phyloP scores from a whole-genome alignment of 371 early-diverging fungal species.

The Mortierella sp. region DNA sequence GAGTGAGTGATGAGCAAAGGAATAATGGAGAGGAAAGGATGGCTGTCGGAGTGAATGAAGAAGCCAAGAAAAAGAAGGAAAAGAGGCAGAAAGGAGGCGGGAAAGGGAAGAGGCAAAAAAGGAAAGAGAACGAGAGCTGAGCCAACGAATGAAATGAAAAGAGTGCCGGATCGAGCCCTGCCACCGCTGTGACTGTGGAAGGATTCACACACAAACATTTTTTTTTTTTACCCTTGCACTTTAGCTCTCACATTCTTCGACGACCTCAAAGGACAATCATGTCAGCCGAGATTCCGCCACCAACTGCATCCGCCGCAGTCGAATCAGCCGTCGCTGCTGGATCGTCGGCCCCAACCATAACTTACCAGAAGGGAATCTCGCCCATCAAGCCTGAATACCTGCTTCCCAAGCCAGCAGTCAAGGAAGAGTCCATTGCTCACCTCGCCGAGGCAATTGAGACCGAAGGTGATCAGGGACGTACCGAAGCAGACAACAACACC shows the following conservation, averaged over 20 bases:
- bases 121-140: background rate
- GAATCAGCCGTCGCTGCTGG: constrained; percentile 2
- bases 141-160: background rate
- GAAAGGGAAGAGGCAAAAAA: background rate
- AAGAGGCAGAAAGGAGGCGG: background rate
- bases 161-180: background rate
- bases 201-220: background rate
- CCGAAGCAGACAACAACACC: constrained; percentile 9
- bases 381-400: constrained; percentile 50
- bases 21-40: background rate
- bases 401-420: constrained; percentile 16
- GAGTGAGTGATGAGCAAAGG: background rate
- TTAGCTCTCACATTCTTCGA: background rate
- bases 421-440: constrained; percentile 37
- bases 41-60: background rate
- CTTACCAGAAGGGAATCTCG: constrained; percentile 26
- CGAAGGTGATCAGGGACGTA: constrained; percentile 42
- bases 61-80: background rate
- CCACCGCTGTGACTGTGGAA: background rate
- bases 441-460: constrained; percentile 46
- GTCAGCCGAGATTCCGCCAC: constrained; percentile 28
- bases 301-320: background rate
- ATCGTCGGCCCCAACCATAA: background rate
- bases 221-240: constrained; percentile 8
- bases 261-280: constrained; percentile 9